Evolutionary conservation across 306 rosid genomes (phyloP).

Genomic region (Senna tora): DNA sequence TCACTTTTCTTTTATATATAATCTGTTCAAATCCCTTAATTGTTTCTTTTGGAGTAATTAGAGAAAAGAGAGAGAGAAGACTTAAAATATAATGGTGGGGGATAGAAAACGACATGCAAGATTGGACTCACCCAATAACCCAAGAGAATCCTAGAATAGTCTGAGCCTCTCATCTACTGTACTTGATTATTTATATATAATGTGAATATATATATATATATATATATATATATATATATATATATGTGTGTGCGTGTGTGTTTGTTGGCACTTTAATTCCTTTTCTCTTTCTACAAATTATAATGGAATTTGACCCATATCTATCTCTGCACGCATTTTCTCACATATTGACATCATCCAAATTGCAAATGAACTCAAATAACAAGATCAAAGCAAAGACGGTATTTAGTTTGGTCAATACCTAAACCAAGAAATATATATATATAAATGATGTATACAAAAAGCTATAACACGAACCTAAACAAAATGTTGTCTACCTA

Average conservation of each 20-base stretch:
- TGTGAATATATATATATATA: constrained; percentile 24
- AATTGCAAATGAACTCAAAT: constrained; percentile 43
- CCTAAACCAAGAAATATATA: constrained; percentile 59
- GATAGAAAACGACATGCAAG: constrained; percentile 64
- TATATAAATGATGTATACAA: constrained; percentile 38
- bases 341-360: constrained; percentile 52
- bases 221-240: not conserved
- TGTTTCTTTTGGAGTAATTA: constrained; percentile 54
- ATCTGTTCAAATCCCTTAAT: constrained; percentile 45
- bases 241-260: not conserved
- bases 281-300: constrained; percentile 23
- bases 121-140: constrained; percentile 37
- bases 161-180: not conserved
- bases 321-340: constrained; percentile 43
- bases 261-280: constrained; percentile 6
- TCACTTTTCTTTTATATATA: constrained; percentile 44
- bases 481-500: constrained; percentile 38
- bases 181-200: not conserved
- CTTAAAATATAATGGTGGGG: constrained; percentile 53
- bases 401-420: constrained; percentile 58
- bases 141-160: constrained; percentile 76
- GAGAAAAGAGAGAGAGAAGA: constrained; percentile 51
- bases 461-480: constrained; percentile 30
- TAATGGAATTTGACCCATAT: constrained; percentile 55
- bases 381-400: constrained; percentile 44